phyloP scores from a whole-genome alignment of 1,284 basidiomycete genomes.

The Vanrija pseudolonga region DNA sequence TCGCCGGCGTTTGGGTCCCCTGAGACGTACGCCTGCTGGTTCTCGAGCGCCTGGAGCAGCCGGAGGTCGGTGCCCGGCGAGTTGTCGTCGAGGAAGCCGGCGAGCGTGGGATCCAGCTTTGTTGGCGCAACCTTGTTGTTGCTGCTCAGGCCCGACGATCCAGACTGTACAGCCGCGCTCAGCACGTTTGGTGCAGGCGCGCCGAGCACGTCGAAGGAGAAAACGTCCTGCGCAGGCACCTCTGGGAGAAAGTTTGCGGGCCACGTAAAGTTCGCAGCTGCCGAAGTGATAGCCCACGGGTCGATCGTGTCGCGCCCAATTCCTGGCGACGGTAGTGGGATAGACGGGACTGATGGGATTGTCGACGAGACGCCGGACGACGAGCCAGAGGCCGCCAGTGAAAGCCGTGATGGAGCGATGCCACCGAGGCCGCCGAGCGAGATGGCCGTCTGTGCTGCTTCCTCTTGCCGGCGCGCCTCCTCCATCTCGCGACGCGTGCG shows the following conservation, averaged over 20 bases:
- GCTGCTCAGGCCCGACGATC: not conserved
- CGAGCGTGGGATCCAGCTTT: not conserved
- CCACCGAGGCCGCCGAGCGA: not conserved
- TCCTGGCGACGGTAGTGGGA: too few relatives aligned
- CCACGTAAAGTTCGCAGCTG: conserved; percentile 1
- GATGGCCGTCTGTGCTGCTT: not conserved
- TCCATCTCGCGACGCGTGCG: conserved; percentile 52
- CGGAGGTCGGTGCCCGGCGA: conserved; percentile 30
- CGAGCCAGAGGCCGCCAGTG: not conserved
- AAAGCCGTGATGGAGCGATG: not conserved
- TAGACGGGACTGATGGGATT: not conserved
- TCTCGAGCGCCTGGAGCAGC: conserved; percentile 46
- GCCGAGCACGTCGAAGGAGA: conserved; percentile 2
- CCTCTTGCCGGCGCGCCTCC: conserved; percentile 40
- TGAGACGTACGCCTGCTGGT: conserved; percentile 49
- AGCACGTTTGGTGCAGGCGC: not conserved
- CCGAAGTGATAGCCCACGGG: not conserved
- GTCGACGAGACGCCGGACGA: not conserved
- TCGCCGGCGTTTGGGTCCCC: conserved; percentile 46
- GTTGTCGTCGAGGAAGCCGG: conserved; percentile 6
- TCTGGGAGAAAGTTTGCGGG: conserved; percentile 6
- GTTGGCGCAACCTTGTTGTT: not conserved
- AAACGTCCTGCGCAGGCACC: not conserved
- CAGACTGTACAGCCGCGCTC: not conserved
- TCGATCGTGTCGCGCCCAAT: not conserved